These are phyloP conservation scores for Telopea speciosissima DNA, from an alignment of 177 flowering plant genomes.

Conservation along the genomic window DNA sequence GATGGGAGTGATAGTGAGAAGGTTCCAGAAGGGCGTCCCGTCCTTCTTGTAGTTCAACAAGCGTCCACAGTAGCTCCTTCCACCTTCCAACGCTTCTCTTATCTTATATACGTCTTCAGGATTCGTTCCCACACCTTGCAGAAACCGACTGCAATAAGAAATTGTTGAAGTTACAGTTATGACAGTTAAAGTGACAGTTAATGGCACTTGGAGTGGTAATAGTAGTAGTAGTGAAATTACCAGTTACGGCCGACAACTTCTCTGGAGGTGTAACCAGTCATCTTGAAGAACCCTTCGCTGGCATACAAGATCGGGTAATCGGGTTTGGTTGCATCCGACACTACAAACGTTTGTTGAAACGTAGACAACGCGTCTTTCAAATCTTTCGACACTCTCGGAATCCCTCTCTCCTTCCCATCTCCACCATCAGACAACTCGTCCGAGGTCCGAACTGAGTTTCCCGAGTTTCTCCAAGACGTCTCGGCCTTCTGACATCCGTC, in stretches of 20 bases:
- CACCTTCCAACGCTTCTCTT: constrained; percentile 55
- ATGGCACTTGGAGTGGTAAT: constrained; percentile 7
- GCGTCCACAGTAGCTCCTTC: constrained; percentile 73
- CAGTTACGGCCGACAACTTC: constrained; percentile 94
- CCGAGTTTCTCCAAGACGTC: constrained; percentile 46
- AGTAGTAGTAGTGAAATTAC: constrained; percentile 27
- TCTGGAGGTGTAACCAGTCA: constrained; percentile 92
- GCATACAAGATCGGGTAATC: constrained; percentile 90
- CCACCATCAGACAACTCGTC: constrained; percentile 62
- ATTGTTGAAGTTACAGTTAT: not conserved
- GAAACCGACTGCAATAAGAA: constrained; percentile 56
- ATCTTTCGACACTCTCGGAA: constrained; percentile 84
- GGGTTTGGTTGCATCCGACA: constrained; percentile 91
- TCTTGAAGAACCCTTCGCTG: constrained; percentile 95
- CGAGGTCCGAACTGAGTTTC: constrained; percentile 59
- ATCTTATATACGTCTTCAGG: constrained; percentile 73
- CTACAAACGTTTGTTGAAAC: constrained; percentile 96
- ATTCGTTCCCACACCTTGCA: constrained; percentile 85
- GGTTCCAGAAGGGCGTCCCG: constrained; percentile 93
- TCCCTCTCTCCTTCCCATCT: constrained; percentile 27
- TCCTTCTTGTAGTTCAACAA: constrained; percentile 94
- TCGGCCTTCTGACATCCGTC: constrained; percentile 26
- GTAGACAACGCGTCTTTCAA: constrained; percentile 79
- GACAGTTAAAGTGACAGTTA: not conserved
- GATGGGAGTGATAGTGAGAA: constrained; percentile 89